phyloP scores from a whole-genome alignment of 768 basidiomycete genomes.

The Auricularia heimuer region DNA sequence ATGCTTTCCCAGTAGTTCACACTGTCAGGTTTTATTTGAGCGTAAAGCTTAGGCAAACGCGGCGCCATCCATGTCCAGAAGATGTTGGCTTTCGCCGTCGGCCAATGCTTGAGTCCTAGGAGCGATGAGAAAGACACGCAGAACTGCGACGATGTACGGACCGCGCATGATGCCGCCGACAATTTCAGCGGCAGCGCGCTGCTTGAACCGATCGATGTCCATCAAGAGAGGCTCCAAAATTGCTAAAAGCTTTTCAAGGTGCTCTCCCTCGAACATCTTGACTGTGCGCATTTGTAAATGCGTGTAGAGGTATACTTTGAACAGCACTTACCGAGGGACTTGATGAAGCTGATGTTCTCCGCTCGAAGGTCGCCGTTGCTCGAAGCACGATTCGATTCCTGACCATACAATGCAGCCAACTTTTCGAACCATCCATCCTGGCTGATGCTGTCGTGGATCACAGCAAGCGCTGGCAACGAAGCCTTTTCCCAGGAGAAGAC shows the following conservation, averaged over 20 bases:
- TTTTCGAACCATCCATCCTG: constrained; percentile 49
- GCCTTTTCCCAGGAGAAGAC: constrained; percentile 43
- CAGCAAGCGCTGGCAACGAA: constrained; percentile 39
- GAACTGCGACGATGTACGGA: constrained; percentile 19
- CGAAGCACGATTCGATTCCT: constrained; percentile 57
- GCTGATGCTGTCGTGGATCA: constrained; percentile 38
- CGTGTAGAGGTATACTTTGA: constrained; percentile 22
- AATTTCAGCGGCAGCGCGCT: constrained; percentile 69
- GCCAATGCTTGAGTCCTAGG: constrained; percentile 80
- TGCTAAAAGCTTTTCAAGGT: constrained; percentile 42
- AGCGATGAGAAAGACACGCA: neutral
- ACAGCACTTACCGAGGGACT: constrained; percentile 33
- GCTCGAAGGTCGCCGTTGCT: constrained; percentile 43
- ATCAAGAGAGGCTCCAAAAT: constrained; percentile 51
- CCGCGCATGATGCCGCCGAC: constrained; percentile 68
- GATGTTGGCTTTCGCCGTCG: constrained; percentile 34
- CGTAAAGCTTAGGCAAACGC: constrained; percentile 53
- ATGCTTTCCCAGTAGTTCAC: constrained; percentile 63
- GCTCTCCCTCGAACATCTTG: constrained; percentile 50
- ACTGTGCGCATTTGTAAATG: constrained; percentile 34
- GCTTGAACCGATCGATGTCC: constrained; percentile 74
- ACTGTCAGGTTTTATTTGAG: constrained; percentile 80
- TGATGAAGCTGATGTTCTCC: constrained; percentile 40
- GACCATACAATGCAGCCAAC: constrained; percentile 60
- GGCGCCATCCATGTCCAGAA: constrained; percentile 67